Evolutionary conservation across 2,329 filamentous ascomycete species (phyloP).

Genomic region (Trematosphaeria pertusa): DNA sequence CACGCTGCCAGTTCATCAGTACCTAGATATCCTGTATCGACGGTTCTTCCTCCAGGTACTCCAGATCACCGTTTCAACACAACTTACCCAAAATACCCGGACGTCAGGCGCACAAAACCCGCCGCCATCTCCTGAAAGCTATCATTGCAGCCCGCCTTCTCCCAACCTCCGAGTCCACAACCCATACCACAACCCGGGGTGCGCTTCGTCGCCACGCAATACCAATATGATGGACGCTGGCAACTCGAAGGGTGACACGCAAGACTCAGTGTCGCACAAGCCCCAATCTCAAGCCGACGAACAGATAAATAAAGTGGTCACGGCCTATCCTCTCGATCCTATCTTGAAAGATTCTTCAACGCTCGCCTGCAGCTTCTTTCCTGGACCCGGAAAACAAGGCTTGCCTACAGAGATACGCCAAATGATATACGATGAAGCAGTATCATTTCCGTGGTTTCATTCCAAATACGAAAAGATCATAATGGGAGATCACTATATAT

Average conservation of each 20-base stretch:
- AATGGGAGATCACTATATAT: slow-evolving; percentile 1
- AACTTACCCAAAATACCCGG: neutral
- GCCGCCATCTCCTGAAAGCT: too few species aligned
- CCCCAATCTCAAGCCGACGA: slow-evolving; percentile 3
- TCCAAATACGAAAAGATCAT: neutral
- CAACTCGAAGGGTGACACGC: neutral
- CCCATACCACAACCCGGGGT: slow-evolving; percentile 1
- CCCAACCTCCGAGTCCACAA: neutral
- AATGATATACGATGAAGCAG: slow-evolving; percentile 8
- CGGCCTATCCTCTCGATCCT: slow-evolving; percentile 2
- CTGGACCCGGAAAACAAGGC: slow-evolving; percentile 3
- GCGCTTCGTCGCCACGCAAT: slow-evolving; percentile 3
- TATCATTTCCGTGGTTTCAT: slow-evolving; percentile 1
- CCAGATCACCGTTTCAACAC: too few species aligned
- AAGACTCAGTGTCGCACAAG: slow-evolving; percentile 2
- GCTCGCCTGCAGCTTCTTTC: slow-evolving; percentile 3
- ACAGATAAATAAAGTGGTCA: slow-evolving; percentile 1
- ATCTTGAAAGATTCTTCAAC: slow-evolving; percentile 2
- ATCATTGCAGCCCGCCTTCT: slow-evolving; percentile 1
- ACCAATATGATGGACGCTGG: slow-evolving; percentile 4
- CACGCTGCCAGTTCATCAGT: too few species aligned
- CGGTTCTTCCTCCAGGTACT: too few species aligned
- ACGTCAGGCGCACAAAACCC: neutral
- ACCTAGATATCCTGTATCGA: too few species aligned
- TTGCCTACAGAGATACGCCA: slow-evolving; percentile 5